Base-by-base conservation (phyloP, 192 early-diverging fungal species). In the Coemansia sp. region DNA sequence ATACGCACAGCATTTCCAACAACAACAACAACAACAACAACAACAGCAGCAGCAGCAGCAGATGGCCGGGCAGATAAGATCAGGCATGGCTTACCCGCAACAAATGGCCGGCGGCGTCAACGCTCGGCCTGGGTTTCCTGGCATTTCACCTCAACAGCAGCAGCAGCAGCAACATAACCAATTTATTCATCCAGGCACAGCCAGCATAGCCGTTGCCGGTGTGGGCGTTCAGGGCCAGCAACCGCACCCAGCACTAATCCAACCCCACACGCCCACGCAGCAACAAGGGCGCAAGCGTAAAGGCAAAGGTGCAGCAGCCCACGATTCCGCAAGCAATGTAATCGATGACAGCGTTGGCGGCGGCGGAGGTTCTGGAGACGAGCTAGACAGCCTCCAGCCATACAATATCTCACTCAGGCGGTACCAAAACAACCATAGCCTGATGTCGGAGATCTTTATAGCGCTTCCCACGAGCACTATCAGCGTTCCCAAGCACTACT, bases 341-440 rank as follows among this genome's bases (percentile, higher is more conserved):
- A 43, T 15, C 16, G 42, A 66, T 15, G 77, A 55, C 28, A 63
- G 45, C 4, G 59, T 31, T 2, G 70, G 49, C 1, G 65, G 63
- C 3, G 77, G 68, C 20, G 77, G 73, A 25, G 72, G 48, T 0
- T 74, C 72, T 6, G 78, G 70, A 13, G 78, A 81, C 30, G 78
- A 81, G 35, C 39, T 72, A 30, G 72, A 75, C 35, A 64, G 45
- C 25, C 42, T 75, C 16, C 78, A 75, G 64, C 72, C 78, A 25
- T 71, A 68, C 20, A 72, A 25, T 12, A 64, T 81, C 12, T 71
- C 78, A 20, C 53, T 81, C 26, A 53, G 55, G 25, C 61, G 78
- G 48, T 81, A 81, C 62, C 78, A 81, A 46, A 68, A 75, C 59
- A 81, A 75, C 66, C 78, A 81, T 60, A 75, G 61, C 29, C 10